Conservation (phyloP, 352 stramenopile species). For the Globisporangium barbulae region DNA sequence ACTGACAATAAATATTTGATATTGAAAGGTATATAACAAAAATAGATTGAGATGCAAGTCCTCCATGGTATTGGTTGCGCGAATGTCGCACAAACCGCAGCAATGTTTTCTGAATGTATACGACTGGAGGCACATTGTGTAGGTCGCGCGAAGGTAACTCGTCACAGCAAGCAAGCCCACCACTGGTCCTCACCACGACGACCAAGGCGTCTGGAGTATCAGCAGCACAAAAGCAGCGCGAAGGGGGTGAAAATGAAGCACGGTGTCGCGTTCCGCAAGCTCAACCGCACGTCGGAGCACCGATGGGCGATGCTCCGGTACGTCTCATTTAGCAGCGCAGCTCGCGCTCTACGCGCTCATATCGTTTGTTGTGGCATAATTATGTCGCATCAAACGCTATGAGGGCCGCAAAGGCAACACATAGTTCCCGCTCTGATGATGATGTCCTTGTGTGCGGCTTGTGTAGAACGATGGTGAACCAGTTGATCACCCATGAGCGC, state of each 20-base stretch:
- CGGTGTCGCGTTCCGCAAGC: conserved; percentile 83
- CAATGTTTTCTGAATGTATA: not conserved
- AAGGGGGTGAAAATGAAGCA: conserved; percentile 65
- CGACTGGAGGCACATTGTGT: not conserved
- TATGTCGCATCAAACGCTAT: not conserved
- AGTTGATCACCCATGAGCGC: conserved; percentile 97
- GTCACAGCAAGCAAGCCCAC: conserved; percentile 10
- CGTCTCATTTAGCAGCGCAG: conserved; percentile 15
- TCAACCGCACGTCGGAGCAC: conserved; percentile 92
- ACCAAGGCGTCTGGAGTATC: conserved; percentile 1
- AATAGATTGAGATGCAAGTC: too few species aligned
- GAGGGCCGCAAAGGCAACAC: not conserved
- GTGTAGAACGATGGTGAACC: conserved; percentile 93
- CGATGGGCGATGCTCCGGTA: conserved; percentile 95
- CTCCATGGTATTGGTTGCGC: not conserved
- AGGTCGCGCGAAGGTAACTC: conserved; percentile 25
- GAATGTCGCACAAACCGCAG: conserved; percentile 1
- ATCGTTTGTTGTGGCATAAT: not conserved
- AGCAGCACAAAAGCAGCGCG: not conserved
- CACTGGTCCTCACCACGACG: conserved; percentile 7
- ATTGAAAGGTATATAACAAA: not conserved
- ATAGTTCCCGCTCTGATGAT: not conserved
- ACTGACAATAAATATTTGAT: not conserved
- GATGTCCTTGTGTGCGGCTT: not conserved
- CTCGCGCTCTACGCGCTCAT: not conserved